phyloP scores from a whole-genome alignment of 202 grass and related monocot genomes.

The Bolboschoenoplectus hybrid region DNA sequence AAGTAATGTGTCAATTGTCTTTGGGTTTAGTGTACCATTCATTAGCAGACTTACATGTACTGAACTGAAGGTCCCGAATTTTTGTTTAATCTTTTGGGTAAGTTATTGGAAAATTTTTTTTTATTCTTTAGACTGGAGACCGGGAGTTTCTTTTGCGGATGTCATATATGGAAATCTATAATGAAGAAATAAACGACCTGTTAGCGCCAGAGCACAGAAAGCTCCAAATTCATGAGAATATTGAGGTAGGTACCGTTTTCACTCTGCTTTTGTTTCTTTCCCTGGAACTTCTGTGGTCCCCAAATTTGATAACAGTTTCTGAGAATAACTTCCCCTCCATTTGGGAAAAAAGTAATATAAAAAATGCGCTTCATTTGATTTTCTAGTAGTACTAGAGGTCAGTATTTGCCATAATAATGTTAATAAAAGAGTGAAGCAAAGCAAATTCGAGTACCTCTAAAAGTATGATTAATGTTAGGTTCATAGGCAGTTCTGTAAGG shows the following conservation, averaged over 20 bases:
- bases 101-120: conserved; percentile 13
- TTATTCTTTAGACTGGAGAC: conserved; percentile 62
- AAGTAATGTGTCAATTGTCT: not conserved
- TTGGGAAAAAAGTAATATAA: not conserved
- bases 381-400: not conserved
- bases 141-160: conserved; percentile 92
- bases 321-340: not conserved
- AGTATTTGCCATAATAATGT: conserved; percentile 8
- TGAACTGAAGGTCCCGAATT: not conserved
- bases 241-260: conserved; percentile 52
- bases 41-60: not conserved
- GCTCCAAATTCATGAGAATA: conserved; percentile 92
- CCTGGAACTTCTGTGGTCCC: not conserved
- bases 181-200: conserved; percentile 96
- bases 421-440: not conserved
- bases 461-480: not conserved
- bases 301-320: not conserved
- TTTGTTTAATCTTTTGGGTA: not conserved
- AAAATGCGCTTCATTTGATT: not conserved
- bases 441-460: not conserved
- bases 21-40: conserved; percentile 15
- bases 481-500: not conserved
- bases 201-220: conserved; percentile 94
- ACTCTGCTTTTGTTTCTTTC: not conserved
- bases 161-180: conserved; percentile 99